Conservation (phyloP, 2,329 filamentous ascomycete species). For the Kalaharituber pfeilii region DNA sequence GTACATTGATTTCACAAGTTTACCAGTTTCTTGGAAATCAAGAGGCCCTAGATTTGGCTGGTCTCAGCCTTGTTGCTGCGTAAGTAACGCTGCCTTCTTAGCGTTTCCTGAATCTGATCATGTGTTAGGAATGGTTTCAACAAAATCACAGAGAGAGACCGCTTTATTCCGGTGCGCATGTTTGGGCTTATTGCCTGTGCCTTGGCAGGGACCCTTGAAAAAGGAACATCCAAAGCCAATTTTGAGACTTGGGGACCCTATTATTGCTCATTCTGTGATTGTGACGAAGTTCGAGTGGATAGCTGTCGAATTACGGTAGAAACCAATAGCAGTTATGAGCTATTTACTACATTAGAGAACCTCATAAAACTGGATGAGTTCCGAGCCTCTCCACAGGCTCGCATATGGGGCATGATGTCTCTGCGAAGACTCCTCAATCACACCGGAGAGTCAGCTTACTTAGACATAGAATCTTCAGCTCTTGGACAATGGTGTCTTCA, state of each 20-base stretch:
- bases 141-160: conserved; percentile 32
- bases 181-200: conserved; percentile 43
- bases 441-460: conserved; percentile 38
- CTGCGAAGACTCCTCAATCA: conserved; percentile 55
- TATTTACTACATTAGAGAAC: conserved; percentile 32
- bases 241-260: conserved; percentile 4
- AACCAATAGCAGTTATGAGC: conserved; percentile 25
- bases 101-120: conserved; percentile 6
- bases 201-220: conserved; percentile 32
- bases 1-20: conserved; percentile 20
- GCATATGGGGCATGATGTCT: conserved; percentile 54
- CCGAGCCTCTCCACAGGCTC: conserved; percentile 31
- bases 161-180: conserved; percentile 37
- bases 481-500: conserved; percentile 68
- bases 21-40: conserved; percentile 24
- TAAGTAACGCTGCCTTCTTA: conserved; percentile 17
- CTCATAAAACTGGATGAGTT: conserved; percentile 15
- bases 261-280: conserved; percentile 13
- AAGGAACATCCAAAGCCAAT: conserved; percentile 23
- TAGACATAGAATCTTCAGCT: conserved; percentile 49
- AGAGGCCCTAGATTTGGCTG: conserved; percentile 20
- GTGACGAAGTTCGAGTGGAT: conserved; percentile 2
- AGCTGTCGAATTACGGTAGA: conserved; percentile 25
- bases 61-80: conserved; percentile 28
- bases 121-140: conserved; percentile 30